Evolutionary conservation across 208 protist genomes (phyloP), one percentile per base, ranked within the genome.

Genomic region (Acanthamoeba triangularis): DNA sequence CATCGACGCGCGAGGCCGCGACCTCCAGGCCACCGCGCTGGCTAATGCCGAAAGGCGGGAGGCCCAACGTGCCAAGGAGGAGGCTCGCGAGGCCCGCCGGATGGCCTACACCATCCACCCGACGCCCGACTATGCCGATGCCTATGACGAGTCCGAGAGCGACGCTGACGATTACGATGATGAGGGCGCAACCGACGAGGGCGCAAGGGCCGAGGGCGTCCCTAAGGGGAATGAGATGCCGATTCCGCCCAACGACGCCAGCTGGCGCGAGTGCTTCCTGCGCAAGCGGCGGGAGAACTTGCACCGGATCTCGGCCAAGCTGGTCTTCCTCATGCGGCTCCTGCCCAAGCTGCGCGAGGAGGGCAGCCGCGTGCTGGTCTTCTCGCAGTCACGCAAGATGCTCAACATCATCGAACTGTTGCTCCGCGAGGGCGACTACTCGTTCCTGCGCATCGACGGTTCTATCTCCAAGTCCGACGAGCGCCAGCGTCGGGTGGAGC

Each of bases 301-400:
- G 69, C 33, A 85, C 82, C 28, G 49, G 76, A 44, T 52, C 23
- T 96, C 95, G 41, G 41, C 93, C 28, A 97, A 97, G 93, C 93
- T 97, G 30, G 52, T 93, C 49, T 96, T 97, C 67, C 78, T 96
- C 16, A 65, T 84, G 28, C 44, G 96, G 0, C 67, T 97, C 11
- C 80, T 97, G 23, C 87, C 80, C 54, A 95, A 96, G 59, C 49
- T 97, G 18, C 67, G 91, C 7, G 23, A 84, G 49, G 93, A 96
- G 52, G 96, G 97, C 18, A 96, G 97, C 76, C 96, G 97, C 25
- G 69, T 95, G 72, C 88, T 97, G 37, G 95, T 97, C 23, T 97
- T 97, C 74, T 95, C 84, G 94, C 95, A 96, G 82, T 96, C 90
- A 14, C 49, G 47, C 23, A 96, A 97, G 47, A 97, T 97, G 95